Conservation (phyloP, 306 rosid genomes). For the Quercus bicolor region DNA sequence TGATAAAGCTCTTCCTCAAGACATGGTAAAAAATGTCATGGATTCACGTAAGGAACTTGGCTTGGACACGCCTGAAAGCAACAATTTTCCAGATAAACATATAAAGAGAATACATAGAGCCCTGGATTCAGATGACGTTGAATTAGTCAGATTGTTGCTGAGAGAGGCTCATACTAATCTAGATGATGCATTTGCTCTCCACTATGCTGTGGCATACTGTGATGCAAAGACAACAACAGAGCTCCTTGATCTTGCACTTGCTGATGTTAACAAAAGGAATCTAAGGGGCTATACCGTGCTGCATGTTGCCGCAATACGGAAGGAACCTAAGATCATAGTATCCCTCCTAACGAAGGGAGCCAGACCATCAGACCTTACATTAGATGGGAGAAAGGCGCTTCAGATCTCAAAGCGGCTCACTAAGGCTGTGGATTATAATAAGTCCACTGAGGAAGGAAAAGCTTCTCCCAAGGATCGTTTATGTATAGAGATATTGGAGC, state of each 20-base stretch:
- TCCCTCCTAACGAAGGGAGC: conserved; percentile 70
- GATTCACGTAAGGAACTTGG: conserved; percentile 34
- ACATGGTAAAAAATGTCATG: conserved; percentile 32
- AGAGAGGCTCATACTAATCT: conserved; percentile 59
- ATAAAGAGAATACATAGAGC: conserved; percentile 63
- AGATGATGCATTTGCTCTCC: conserved; percentile 65
- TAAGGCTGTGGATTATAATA: conserved; percentile 40
- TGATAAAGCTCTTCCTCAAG: conserved; percentile 47
- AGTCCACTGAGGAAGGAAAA: conserved; percentile 43
- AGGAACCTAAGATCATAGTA: conserved; percentile 59
- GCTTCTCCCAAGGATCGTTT: conserved; percentile 38
- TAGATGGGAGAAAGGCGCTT: conserved; percentile 66
- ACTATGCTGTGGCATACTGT: conserved; percentile 63
- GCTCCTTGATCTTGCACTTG: conserved; percentile 66
- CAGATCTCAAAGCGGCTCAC: conserved; percentile 55
- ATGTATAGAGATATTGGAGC: conserved; percentile 71
- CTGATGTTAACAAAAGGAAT: conserved; percentile 51
- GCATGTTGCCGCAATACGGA: conserved; percentile 55
- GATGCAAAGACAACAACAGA: conserved; percentile 51
- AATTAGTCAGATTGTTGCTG: conserved; percentile 53
- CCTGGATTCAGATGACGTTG: conserved; percentile 64
- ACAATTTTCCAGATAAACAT: conserved; percentile 42
- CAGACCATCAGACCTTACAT: conserved; percentile 53
- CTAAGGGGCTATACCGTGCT: conserved; percentile 54
- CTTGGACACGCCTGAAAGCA: conserved; percentile 18